These are phyloP conservation scores for Powellomyces hirtus DNA, from an alignment of 192 early-diverging fungal species.

Conservation along the genomic window DNA sequence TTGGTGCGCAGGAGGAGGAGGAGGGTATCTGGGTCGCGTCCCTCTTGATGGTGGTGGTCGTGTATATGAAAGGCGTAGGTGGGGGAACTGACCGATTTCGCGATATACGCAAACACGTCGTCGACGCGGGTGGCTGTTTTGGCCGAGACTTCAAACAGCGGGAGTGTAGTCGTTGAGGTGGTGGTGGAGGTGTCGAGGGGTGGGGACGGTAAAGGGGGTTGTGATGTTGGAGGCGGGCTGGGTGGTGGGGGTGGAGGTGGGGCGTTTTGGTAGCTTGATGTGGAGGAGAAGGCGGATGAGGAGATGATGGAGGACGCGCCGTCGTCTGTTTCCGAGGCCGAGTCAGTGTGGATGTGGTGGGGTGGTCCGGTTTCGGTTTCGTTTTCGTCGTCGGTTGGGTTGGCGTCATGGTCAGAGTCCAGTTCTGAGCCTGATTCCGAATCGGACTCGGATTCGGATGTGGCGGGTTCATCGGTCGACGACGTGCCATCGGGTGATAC, in stretches of 20 bases:
- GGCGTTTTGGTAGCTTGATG: no score
- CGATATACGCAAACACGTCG: conserved; percentile 31
- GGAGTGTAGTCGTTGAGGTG: not conserved
- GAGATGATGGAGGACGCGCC: no score
- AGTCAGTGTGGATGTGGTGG: no score
- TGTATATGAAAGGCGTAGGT: conserved; percentile 1
- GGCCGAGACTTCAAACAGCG: conserved; percentile 39
- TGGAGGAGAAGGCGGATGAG: not conserved
- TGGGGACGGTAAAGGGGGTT: not conserved
- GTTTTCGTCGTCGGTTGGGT: not conserved
- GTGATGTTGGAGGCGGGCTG: not conserved
- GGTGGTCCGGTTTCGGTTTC: not conserved
- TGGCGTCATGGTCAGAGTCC: no score
- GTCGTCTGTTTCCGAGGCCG: no score
- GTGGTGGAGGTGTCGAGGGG: not conserved
- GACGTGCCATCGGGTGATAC: no score
- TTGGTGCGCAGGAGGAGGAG: no score
- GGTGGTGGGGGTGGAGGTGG: not conserved
- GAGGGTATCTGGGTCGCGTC: no score
- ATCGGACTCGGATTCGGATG: no score
- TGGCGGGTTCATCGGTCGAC: no score
- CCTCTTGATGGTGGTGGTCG: no score
- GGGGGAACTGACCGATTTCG: not conserved
- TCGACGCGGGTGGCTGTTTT: conserved; percentile 32
- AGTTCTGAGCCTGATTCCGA: no score